Conservation (phyloP, 805 yeast genomes). For the Torulaspora franciscae region DNA sequence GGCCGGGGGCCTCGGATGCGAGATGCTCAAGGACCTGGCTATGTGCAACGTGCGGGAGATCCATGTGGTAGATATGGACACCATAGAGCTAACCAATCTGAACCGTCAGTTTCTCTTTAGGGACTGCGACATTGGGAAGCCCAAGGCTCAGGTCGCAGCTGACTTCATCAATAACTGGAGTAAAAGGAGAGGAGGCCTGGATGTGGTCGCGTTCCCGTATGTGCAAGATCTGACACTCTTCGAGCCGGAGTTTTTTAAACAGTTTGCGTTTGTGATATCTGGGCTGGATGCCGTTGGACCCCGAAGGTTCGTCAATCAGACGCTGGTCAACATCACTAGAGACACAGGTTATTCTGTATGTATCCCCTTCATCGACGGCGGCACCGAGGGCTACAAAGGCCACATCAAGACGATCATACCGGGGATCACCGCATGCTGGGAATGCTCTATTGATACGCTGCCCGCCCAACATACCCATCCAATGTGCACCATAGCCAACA, state of each 20-base stretch:
- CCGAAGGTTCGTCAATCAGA: conserved; percentile 79
- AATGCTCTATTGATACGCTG: conserved; percentile 77
- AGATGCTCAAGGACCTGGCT: conserved; percentile 71
- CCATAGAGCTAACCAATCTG: conserved; percentile 83
- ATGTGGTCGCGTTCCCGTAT: conserved; percentile 43
- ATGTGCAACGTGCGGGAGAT: conserved; percentile 66
- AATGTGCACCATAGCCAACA: conserved; percentile 88
- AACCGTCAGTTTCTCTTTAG: conserved; percentile 88
- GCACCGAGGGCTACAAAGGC: conserved; percentile 92
- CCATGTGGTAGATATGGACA: conserved; percentile 85
- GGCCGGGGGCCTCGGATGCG: conserved; percentile 96
- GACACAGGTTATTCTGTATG: conserved; percentile 43
- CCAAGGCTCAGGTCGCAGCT: conserved; percentile 78
- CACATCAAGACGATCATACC: conserved; percentile 86
- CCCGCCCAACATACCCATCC: conserved; percentile 62
- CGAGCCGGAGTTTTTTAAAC: conserved; percentile 54
- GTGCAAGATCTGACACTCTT: conserved; percentile 63
- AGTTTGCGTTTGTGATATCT: conserved; percentile 70
- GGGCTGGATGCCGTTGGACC: conserved; percentile 91
- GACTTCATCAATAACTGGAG: conserved; percentile 46
- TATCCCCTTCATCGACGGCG: conserved; percentile 84
- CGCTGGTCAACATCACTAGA: conserved; percentile 60
- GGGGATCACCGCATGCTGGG: conserved; percentile 82
- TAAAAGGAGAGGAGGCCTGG: conserved; percentile 5
- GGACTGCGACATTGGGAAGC: conserved; percentile 72